phyloP scores from a whole-genome alignment of 345 rosid genomes.

The Sonneratia alba region DNA sequence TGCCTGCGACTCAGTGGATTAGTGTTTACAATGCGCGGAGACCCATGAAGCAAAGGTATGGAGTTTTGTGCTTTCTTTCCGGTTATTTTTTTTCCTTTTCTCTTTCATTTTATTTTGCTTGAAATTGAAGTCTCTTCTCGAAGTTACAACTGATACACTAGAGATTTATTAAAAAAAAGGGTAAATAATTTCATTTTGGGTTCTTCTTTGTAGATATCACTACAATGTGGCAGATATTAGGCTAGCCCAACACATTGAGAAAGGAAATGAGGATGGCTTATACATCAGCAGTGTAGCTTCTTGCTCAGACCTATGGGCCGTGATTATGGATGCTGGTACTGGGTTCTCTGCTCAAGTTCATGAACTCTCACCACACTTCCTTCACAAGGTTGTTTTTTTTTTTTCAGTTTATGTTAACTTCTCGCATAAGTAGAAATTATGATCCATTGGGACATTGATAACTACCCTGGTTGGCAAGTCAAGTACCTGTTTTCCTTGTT shows the following conservation, averaged over 20 bases:
- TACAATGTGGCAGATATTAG: conserved; percentile 81
- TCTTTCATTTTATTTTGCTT: background rate
- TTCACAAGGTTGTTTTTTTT: conserved; percentile 55
- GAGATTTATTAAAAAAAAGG: background rate
- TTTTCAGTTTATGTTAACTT: background rate
- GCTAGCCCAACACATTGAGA: conserved; percentile 71
- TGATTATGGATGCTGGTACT: conserved; percentile 97
- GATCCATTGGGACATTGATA: background rate
- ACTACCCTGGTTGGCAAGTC: background rate
- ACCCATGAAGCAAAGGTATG: conserved; percentile 91
- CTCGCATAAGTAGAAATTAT: background rate
- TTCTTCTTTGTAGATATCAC: conserved; percentile 58
- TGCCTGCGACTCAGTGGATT: conserved; percentile 99
- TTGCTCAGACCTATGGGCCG: conserved; percentile 85
- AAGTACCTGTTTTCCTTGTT: conserved; percentile 2
- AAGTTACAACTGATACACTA: conserved; percentile 8
- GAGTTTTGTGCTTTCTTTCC: background rate
- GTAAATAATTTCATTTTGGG: conserved; percentile 9
- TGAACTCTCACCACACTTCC: conserved; percentile 69
- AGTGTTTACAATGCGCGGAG: conserved; percentile 90
- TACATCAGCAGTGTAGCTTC: conserved; percentile 90
- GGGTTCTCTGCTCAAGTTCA: conserved; percentile 75
- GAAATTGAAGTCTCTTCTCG: conserved; percentile 3
- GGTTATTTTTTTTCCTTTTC: background rate
- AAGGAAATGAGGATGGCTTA: conserved; percentile 85